Evolutionary conservation across 805 yeast genomes (phyloP), one percentile per base, ranked within the genome.

Genomic region (Nakazawaea ambrosiae): DNA sequence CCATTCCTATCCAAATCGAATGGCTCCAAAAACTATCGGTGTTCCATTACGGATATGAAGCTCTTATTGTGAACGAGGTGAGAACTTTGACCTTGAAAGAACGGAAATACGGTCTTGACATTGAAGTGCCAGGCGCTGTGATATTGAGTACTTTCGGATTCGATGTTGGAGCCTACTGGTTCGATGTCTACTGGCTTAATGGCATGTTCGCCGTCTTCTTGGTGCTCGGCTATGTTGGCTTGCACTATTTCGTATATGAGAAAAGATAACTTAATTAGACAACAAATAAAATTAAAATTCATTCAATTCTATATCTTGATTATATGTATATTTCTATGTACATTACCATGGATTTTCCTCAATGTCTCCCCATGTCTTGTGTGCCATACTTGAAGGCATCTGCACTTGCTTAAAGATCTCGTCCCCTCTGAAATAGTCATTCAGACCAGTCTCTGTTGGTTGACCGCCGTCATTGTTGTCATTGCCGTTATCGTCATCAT

Each of bases 91-190:
- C 86, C 11, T 67, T 92, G 49, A 77, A 75, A 45, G 98, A 92
- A 55, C 80, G 77, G 54, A 92, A 92, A 60, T 90, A 81, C 52
- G 98, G 98, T 0, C 69, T 92, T 30, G 83, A 89, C 31, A 90
- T 92, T 49, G 96, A 88, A 58, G 94, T 92, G 12, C 98, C 98
- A 0, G 98, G 98, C 9, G 97, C 98, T 2, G 94, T 95, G 2
- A 92, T 92, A 39, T 68, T 92, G 48, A 84, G 95, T 48, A 87
- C 97, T 0, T 92, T 92, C 65, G 98, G 98, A 0, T 92, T 92
- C 57, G 74, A 85, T 46, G 90, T 86, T 11, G 75, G 78, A 18
- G 92, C 89, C 2, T 72, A 84, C 37, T 59, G 74, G 58, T 65
- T 66, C 25, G 97, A 92, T 55, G 68, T 81, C 20, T 54, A 68